Conservation (phyloP, 23 red algal species). For the Chondrus crispus region DNA sequence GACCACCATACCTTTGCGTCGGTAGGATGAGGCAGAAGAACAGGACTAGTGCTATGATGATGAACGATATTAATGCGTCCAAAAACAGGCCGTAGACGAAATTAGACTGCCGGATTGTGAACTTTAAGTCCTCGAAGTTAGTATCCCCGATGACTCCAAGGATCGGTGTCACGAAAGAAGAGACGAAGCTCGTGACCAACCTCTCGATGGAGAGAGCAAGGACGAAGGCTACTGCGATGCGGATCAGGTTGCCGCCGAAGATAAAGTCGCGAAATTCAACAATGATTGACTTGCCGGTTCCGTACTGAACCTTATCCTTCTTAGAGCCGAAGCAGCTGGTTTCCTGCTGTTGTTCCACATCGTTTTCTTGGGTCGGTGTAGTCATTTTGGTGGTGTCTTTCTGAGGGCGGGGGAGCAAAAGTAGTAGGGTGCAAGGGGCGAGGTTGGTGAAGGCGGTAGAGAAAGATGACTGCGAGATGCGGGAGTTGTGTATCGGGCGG, state of each 20-base stretch:
- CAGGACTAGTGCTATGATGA: neutral
- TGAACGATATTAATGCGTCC: slow-evolving; percentile 24
- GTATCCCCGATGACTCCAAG: slow-evolving; percentile 18
- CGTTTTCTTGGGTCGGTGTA: too few relatives aligned
- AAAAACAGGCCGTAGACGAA: slow-evolving; percentile 36
- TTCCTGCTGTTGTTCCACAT: too few relatives aligned
- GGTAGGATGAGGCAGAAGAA: slow-evolving; percentile 51
- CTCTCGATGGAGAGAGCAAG: slow-evolving; percentile 7
- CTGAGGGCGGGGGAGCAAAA: too few relatives aligned
- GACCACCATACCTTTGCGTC: slow-evolving; percentile 28
- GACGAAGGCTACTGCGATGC: slow-evolving; percentile 22
- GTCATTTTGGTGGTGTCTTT: too few relatives aligned
- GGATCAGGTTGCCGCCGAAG: slow-evolving; percentile 43
- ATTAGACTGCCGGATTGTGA: slow-evolving; percentile 12
- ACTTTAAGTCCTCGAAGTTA: neutral
- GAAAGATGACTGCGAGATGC: too few relatives aligned
- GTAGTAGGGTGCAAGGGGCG: too few relatives aligned
- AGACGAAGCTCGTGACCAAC: slow-evolving; percentile 13
- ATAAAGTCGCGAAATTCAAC: slow-evolving; percentile 42
- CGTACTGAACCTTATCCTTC: neutral
- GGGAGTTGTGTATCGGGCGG: too few relatives aligned
- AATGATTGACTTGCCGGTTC: slow-evolving; percentile 3
- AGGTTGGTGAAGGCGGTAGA: too few relatives aligned
- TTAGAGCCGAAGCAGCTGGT: neutral
- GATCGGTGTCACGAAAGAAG: slow-evolving; percentile 42